Evolutionary conservation across 257 asterid genomes (phyloP), one percentile per base, ranked within the genome.

Genomic region (Orobanche coerulescens): DNA sequence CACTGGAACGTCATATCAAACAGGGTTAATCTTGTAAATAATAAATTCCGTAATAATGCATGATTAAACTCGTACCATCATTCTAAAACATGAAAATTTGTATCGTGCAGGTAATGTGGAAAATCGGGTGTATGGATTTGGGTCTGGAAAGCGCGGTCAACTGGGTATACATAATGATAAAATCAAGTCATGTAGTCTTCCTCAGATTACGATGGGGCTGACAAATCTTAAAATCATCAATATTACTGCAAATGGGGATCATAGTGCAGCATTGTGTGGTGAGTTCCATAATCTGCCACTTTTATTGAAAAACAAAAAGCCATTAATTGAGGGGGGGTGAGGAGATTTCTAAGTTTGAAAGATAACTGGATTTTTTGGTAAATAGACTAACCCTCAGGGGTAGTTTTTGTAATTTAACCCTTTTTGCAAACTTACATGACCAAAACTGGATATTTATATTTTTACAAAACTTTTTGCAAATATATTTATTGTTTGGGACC

Each of bases 71-170:
- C 14, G 1, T 8, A 31, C n/a, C 46, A 16, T 5, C 2, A 22
- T 1, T 16, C 48, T 15, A 18, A 15, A 22, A 16, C 10, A 31
- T 43, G 36, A 31, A 43, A 57, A 26, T 25, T 8, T 48, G 44
- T 54, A n/a, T 52, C 40, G 34, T 67, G 69, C 75, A 79, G 89
- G 73, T 66, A 47, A 74, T 66, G 51, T 40, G 47, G 85, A 79
- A 34, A 59, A 71, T 62, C 78, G 61, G 39, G 89, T 89, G 26
- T 78, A 79, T 50, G 95, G 92, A 51, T 93, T 93, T 65, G 99
- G 97, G 42, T 83, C 85, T 9, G 94, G 99, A 66, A 89, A 78
- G 71, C 96, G 94, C 6, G 95, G 99, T 26, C 99, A 93, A 57
- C 79, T 86, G 30, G 99, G 99, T 54, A 77, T 81, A 56, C 83